phyloP scores from a whole-genome alignment of 345 rosid genomes.

The Aurinia saxatilis region DNA sequence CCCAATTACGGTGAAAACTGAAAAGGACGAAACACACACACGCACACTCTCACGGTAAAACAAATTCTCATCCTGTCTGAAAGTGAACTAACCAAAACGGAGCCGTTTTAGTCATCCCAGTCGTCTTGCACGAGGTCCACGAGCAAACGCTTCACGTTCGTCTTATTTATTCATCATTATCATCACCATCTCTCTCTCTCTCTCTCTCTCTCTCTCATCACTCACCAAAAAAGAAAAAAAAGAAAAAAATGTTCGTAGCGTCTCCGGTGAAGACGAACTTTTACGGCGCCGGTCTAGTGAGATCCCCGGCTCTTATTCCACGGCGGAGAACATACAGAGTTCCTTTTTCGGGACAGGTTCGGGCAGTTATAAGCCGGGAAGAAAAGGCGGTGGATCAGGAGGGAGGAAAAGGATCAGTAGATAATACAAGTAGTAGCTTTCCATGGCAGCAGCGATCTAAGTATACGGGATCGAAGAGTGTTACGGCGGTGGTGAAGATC shows the following conservation, averaged over 20 bases:
- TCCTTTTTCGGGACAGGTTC: conserved; percentile 18
- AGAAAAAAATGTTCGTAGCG: conserved; percentile 32
- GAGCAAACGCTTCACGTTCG: conserved; percentile 3
- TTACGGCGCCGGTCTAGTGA: conserved; percentile 28
- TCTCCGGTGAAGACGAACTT: conserved; percentile 39
- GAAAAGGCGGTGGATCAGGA: conserved; percentile 49
- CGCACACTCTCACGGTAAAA: not conserved
- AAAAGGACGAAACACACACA: not conserved
- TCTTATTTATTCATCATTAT: conserved; percentile 9
- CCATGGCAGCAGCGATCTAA: conserved; percentile 29
- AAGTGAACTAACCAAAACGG: not conserved
- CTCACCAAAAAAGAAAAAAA: not conserved
- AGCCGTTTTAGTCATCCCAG: not conserved
- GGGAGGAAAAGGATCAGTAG: not conserved
- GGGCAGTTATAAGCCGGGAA: conserved; percentile 57
- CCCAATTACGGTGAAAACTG: not conserved
- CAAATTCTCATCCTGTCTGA: not conserved
- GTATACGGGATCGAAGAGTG: conserved; percentile 26
- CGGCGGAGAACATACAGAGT: not conserved
- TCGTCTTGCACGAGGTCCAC: conserved; percentile 24
- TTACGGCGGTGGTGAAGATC: conserved; percentile 60
- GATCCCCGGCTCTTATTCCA: conserved; percentile 24
- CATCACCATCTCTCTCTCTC: not conserved
- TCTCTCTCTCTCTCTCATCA: too few relatives aligned
- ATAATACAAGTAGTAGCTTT: not conserved